Evolutionary conservation across 768 basidiomycete genomes (phyloP), one percentile per base, ranked within the genome.

Genomic region (Crepidotus variabilis): DNA sequence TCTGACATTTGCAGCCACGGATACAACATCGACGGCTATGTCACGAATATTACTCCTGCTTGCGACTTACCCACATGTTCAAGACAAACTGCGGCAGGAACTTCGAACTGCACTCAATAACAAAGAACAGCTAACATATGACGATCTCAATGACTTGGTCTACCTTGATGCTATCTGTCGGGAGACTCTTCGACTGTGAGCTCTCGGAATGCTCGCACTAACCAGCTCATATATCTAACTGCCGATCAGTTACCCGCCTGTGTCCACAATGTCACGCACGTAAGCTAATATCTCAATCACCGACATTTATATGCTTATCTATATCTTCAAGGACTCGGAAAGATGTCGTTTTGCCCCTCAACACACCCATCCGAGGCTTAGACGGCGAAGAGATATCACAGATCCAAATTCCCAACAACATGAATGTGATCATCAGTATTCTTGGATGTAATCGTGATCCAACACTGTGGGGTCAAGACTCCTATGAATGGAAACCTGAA

Each of bases 401-500:
- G 50, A 47, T 83, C 11, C 61, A 66, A 5, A 63, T 83, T 9
- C 76, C 76, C 0, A 71, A 74, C 32, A 78, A 75, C 5, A 75
- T 75, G 0, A 71, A 67, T 9, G 60, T 82, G 4, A 62, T 75
- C 46, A 61, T 75, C 21, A 78, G 78, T n/a, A 67, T 73, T 24
- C 51, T 68, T 10, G 69, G 65, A 14, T 64, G 65, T 9, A 78
- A 79, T 60, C 61, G 65, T 21, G 64, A 70, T 58, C 66, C 68
- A 14, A 66, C 61, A 1, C 58, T 75, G 1, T 79, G 78, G 78
- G 78, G 77, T 1, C 59, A 61, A 6, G 77, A 79, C 57, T 69
- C 74, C 2, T 35, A 67, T 9, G 72, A 74, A 52, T 80, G 74
- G 72, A 74, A 68, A 52, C 77, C 78, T 8, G 77, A 78, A 52